A percentile compares a stretch with the other conserved stretches of the same genome.
phyloP scores from a whole-genome alignment of 768 basidiomycete genomes.

The Lactifluus piperatus region DNA sequence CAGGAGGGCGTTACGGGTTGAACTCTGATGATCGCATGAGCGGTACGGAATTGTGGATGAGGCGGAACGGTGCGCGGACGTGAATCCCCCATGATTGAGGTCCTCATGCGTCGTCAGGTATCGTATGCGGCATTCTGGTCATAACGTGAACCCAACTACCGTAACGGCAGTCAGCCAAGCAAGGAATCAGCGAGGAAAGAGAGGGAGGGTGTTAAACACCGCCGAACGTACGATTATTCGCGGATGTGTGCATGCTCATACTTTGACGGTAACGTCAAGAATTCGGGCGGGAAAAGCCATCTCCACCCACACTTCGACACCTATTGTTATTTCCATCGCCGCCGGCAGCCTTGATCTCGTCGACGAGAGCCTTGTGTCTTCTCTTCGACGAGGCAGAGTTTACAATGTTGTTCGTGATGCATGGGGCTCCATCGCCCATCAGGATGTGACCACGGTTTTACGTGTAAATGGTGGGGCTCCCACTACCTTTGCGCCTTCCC shows the following conservation, averaged over 20 bases:
- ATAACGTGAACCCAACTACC: constrained; percentile 64
- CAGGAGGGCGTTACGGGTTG: constrained; percentile 32
- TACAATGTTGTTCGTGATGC: background rate
- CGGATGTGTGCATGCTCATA: too few relatives aligned
- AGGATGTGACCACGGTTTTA: constrained; percentile 1
- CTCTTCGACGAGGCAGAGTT: constrained; percentile 56
- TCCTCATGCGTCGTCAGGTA: constrained; percentile 73
- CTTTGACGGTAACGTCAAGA: constrained; percentile 63
- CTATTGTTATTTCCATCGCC: constrained; percentile 67
- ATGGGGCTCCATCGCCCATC: background rate
- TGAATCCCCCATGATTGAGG: constrained; percentile 72
- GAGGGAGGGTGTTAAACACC: background rate
- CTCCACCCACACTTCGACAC: constrained; percentile 76
- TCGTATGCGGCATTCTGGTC: constrained; percentile 87
- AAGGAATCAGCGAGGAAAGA: background rate
- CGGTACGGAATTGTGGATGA: constrained; percentile 76
- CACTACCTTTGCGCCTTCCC: constrained; percentile 85
- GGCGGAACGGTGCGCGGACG: constrained; percentile 78
- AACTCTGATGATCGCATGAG: constrained; percentile 79
- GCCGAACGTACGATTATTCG: constrained; percentile 58
- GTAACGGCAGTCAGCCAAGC: background rate
- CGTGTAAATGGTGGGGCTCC: constrained; percentile 20
- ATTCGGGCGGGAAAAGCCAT: constrained; percentile 77
- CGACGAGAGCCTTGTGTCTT: constrained; percentile 56
- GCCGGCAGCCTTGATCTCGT: constrained; percentile 63